phyloP scores from a whole-genome alignment of 2,329 filamentous ascomycete species.

The Coniochaeta sp. region DNA sequence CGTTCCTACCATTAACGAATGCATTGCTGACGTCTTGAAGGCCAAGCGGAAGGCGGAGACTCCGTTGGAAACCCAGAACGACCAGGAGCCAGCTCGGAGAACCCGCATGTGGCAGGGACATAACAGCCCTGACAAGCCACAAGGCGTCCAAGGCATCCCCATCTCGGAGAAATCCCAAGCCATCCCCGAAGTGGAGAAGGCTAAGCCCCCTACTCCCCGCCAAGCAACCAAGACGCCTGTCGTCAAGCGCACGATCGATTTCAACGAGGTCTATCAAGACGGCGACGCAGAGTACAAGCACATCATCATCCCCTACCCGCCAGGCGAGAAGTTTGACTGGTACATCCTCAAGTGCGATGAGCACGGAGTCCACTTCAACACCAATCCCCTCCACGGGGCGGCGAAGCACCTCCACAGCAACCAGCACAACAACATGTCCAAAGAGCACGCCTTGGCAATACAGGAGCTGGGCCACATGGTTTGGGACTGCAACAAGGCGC shows the following conservation, averaged over 20 bases:
- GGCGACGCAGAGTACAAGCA: conserved; percentile 26
- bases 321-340: conserved; percentile 15
- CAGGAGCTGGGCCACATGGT: conserved; percentile 26
- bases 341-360: conserved; percentile 33
- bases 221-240: neutral
- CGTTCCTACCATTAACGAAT: neutral
- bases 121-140: too few species aligned
- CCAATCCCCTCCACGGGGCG: conserved; percentile 25
- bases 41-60: neutral
- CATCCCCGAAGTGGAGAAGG: neutral
- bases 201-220: neutral
- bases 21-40: neutral
- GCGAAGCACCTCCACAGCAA: conserved; percentile 28
- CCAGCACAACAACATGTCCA: conserved; percentile 21
- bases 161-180: neutral
- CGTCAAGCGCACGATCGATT: conserved; percentile 20
- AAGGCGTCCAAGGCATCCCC: neutral
- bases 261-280: conserved; percentile 26
- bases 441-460: conserved; percentile 22
- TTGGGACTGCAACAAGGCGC: conserved; percentile 20
- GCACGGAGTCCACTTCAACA: conserved; percentile 27
- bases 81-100: neutral
- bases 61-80: neutral
- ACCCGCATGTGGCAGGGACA: too few species aligned
- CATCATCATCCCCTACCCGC: conserved; percentile 23